phyloP scores from a whole-genome alignment of 306 rosid genomes.

The Cucumis melo region DNA sequence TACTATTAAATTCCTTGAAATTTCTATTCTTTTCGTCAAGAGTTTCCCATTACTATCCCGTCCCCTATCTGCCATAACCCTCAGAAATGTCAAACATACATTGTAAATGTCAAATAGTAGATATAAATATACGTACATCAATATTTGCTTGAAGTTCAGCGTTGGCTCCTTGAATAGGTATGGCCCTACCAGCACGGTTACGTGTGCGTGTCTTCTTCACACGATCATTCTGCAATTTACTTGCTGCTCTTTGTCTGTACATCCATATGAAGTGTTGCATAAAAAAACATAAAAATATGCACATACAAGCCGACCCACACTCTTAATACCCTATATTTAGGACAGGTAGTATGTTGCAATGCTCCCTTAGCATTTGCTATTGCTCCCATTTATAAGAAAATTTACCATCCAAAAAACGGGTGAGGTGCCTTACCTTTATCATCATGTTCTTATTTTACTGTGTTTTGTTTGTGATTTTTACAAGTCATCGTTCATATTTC shows the following conservation, averaged over 20 bases:
- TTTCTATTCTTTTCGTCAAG: background rate
- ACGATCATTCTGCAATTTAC: slow-evolving; percentile 59
- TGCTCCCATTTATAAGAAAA: background rate
- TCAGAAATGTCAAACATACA: background rate
- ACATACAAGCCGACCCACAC: background rate
- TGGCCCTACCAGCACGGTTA: slow-evolving; percentile 42
- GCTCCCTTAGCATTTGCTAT: background rate
- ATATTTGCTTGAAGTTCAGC: slow-evolving; percentile 83
- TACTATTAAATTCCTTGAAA: background rate
- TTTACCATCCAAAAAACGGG: background rate
- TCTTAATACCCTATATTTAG: background rate
- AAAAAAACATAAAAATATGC: background rate
- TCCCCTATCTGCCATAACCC: background rate
- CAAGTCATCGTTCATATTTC: background rate
- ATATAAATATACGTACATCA: slow-evolving; percentile 39
- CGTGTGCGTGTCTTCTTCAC: slow-evolving; percentile 55
- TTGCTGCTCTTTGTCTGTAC: slow-evolving; percentile 57
- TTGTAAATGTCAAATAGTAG: background rate
- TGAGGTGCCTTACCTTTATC: background rate
- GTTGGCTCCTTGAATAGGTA: slow-evolving; percentile 85
- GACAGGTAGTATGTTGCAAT: background rate
- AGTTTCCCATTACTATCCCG: background rate
- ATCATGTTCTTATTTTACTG: background rate
- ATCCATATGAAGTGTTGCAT: slow-evolving; percentile 12
- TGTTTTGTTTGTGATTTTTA: too few relatives aligned